Conservation (phyloP, 768 basidiomycete species). For the Termitomyces sp. region DNA sequence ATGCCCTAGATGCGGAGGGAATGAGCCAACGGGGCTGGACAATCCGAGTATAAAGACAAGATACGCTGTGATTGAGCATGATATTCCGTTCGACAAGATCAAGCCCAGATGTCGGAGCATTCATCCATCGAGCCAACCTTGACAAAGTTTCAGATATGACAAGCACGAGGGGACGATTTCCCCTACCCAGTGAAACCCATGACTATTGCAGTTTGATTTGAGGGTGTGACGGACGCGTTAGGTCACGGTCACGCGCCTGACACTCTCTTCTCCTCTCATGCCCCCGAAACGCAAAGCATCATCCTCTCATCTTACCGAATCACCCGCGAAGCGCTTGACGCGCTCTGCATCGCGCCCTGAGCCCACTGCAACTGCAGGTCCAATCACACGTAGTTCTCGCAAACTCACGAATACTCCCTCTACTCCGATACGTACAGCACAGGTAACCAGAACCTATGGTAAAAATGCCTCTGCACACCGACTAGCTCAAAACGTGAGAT, state of each 20-base stretch:
- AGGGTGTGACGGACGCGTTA: slow-evolving; percentile 3
- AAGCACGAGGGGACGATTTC: slow-evolving; percentile 27
- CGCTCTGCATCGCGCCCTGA: slow-evolving; percentile 12
- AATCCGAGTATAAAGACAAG: slow-evolving; percentile 10
- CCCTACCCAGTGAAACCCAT: slow-evolving; percentile 65
- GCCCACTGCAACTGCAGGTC: not conserved
- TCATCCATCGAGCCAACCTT: slow-evolving; percentile 78
- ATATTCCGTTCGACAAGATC: slow-evolving; percentile 69
- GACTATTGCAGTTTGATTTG: not conserved
- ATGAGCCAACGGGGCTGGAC: not conserved
- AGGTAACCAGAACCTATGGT: slow-evolving; percentile 8
- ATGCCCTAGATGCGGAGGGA: slow-evolving; percentile 39
- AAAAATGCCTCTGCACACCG: not conserved
- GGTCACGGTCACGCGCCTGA: slow-evolving; percentile 16
- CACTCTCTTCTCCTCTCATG: slow-evolving; percentile 18
- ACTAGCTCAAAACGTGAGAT: not conserved
- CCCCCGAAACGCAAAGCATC: slow-evolving; percentile 42
- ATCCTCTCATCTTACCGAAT: slow-evolving; percentile 15
- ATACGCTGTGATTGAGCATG: slow-evolving; percentile 60
- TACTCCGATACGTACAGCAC: slow-evolving; percentile 4
- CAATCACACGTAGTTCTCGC: slow-evolving; percentile 1
- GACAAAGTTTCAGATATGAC: slow-evolving; percentile 4
- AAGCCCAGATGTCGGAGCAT: slow-evolving; percentile 71
- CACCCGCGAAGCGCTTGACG: slow-evolving; percentile 28
- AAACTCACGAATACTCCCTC: not conserved